Base-by-base conservation (phyloP, 1,139 yeast genomes). In the Suhomyces bribrorum region DNA sequence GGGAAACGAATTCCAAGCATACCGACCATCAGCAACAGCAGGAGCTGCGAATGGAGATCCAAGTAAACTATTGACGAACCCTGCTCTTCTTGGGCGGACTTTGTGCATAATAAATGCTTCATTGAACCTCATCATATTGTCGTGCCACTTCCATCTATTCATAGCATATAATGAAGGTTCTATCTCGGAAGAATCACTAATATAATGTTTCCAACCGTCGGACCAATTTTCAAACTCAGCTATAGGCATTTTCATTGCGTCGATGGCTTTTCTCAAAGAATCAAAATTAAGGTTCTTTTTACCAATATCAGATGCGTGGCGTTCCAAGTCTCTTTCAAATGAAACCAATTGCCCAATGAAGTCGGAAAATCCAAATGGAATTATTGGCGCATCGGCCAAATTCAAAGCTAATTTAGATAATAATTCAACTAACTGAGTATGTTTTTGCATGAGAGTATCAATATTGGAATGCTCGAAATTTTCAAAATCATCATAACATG, bases 81-180 rank as follows among this genome's bases (percentile, higher is more conserved):
- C 90, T 14, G 78, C 69, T 32, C 96, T 70, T 5, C 64, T 57
- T 4, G 75, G 74, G 4, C 69, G 62, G 5, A 26, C 15, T 3
- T 40, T 35, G 8, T 32, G 33, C 14, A 32, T 29, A 14, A 69
- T 62, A 17, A 82, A 53, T 47, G 85, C 69, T 16, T 69, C 66
- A 47, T 82, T 86, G 40, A 87, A 70, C 13, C 66, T 62, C 13
- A 78, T 62, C 55, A 88, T 62, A 45, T 79, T 78, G 22, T 80
- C 74, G 61, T 90, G 90, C 88, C 95, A 85, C 44, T 77, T 78
- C 83, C 88, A 79, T 52, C 97, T 72, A 49, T 78, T 81, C 43
- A 81, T 75, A 0, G 90, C 76, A 40, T 85, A 66, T 32, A 84
- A 59, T 3, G 88, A 77, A 0, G 95, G 90, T 54, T 87, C 95